These are phyloP conservation scores for Exophiala sp. DNA, from an alignment of 2,329 filamentous ascomycete species.

Conservation along the genomic window DNA sequence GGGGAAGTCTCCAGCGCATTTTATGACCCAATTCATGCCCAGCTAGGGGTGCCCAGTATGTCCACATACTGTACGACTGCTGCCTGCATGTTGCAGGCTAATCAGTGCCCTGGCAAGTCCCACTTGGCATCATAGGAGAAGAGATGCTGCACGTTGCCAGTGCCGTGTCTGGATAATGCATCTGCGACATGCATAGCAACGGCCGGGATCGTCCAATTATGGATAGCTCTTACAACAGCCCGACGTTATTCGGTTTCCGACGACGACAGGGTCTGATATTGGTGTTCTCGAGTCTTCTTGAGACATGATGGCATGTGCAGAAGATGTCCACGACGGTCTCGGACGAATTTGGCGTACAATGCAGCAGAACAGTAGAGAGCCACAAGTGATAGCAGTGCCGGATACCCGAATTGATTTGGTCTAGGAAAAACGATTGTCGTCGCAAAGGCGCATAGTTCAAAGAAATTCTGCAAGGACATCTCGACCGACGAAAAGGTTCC, in stretches of 20 bases:
- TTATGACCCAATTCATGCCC: too few species aligned
- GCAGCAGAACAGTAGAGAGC: slow-evolving; percentile 51
- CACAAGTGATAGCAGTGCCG: slow-evolving; percentile 56
- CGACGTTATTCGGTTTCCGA: background rate
- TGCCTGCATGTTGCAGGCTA: too few species aligned
- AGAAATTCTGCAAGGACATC: slow-evolving; percentile 64
- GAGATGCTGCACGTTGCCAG: too few species aligned
- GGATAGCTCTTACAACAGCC: too few species aligned
- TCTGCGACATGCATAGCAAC: too few species aligned
- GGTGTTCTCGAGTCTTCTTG: slow-evolving; percentile 3
- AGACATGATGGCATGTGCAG: slow-evolving; percentile 45
- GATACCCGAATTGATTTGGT: slow-evolving; percentile 63
- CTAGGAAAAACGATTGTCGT: slow-evolving; percentile 62
- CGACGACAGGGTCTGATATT: background rate
- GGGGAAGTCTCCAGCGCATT: too few species aligned
- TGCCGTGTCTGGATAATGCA: too few species aligned
- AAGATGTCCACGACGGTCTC: slow-evolving; percentile 58
- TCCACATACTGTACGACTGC: too few species aligned
- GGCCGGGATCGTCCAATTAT: too few species aligned
- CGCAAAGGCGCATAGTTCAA: slow-evolving; percentile 65
- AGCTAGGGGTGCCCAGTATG: too few species aligned
- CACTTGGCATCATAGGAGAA: too few species aligned
- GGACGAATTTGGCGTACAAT: slow-evolving; percentile 41
- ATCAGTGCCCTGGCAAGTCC: too few species aligned
- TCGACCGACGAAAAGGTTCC: slow-evolving; percentile 68